Base-by-base conservation (phyloP, 179 eudicot genomes). In the Beta macrorhiza region DNA sequence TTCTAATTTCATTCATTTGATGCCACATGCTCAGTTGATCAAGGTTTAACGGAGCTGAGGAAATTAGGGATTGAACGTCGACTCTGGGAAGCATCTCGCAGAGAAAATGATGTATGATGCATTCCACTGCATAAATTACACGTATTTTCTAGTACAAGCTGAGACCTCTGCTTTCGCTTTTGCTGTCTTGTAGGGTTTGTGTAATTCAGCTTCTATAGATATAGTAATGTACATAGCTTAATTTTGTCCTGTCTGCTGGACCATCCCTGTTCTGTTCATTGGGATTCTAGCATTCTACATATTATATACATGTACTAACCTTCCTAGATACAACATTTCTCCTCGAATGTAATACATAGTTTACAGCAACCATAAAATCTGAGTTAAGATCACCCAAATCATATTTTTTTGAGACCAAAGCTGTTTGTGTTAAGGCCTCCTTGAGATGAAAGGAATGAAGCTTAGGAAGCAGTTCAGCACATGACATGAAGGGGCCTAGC, bases 61-160 rank as follows among this genome's bases (percentile, higher is more conserved):
- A 91, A 93, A 83, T 77, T 91, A 82, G 89, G 87, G 68, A 89
- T 91, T 77, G 95, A 90, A 85, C 87, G 72, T 29, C 81, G 89
- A 51, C 91, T 91, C 13, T 91, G 93, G 97, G 90, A 93, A 84
- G 92, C 89, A 77, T 91, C 95, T 16, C 92, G 93, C 64, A 87
- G 75, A 79, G 88, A 87, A 78, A 85, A 76, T 57, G 93, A 88
- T 79, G 5, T 74, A 52, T 82, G 83, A 85, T 37, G 53, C 53
- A 49, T 76, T 53, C 45, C 68, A 75, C 22, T 53, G 4, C 52
- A n/a, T 69, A 76, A 44, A 22, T 81, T 47, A 32, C 80, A 77
- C 63, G 47, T 32, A 32, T 19, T 19, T 82, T 62, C 74, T 49
- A 7, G 53, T 69, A 52, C 58, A 20, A 77, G 44, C 52, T 10